Evolutionary conservation across 1,284 basidiomycete genomes (phyloP).

Genomic region (Melampsora americana): DNA sequence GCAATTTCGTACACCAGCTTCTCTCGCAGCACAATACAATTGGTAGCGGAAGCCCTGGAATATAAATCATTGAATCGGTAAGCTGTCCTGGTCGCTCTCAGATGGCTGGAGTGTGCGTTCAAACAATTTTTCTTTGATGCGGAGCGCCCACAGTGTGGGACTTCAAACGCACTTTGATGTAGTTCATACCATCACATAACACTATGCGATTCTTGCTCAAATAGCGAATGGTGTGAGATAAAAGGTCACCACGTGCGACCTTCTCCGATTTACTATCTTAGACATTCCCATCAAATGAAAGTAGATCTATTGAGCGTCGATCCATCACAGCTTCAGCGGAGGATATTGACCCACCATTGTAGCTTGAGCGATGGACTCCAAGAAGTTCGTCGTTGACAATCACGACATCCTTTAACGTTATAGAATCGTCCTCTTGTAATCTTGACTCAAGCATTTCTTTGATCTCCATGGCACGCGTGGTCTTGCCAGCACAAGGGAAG

Average conservation of each 20-base stretch:
- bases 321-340: background rate
- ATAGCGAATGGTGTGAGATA: constrained; percentile 31
- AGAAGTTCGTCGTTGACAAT: constrained; percentile 28
- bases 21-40: constrained; percentile 41
- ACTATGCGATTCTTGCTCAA: constrained; percentile 29
- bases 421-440: background rate
- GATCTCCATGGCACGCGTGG: constrained; percentile 35
- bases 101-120: no score
- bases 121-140: no score
- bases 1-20: constrained; percentile 29
- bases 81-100: background rate
- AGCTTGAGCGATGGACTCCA: constrained; percentile 19
- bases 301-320: no score
- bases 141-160: no score
- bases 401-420: constrained; percentile 1
- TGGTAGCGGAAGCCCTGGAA: constrained; percentile 42
- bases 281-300: background rate
- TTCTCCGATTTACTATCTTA: constrained; percentile 43
- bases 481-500: constrained; percentile 36
- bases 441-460: constrained; percentile 24
- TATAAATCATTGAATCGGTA: background rate
- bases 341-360: constrained; percentile 28
- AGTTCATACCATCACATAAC: constrained; percentile 41
- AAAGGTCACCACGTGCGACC: constrained; percentile 11
- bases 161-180: constrained; percentile 26